Conservation (phyloP, 192 early-diverging fungal species). For the Funneliformis geosporum region DNA sequence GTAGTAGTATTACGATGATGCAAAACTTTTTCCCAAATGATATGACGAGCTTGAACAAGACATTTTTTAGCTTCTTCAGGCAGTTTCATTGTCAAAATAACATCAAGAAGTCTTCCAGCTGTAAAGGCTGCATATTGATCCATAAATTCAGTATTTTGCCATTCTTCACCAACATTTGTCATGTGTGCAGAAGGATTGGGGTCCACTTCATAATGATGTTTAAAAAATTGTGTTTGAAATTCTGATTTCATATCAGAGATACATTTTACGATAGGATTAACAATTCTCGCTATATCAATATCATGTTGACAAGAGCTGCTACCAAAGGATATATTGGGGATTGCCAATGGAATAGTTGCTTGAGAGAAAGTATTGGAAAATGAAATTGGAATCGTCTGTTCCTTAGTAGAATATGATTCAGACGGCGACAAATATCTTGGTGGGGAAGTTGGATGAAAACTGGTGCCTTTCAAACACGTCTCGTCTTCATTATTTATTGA, state of each 20-base stretch:
- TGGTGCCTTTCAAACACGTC: background rate
- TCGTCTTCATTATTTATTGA: background rate
- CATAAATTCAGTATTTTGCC: conserved; percentile 8
- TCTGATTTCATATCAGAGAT: conserved; percentile 4
- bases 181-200: background rate
- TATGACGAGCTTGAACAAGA: background rate
- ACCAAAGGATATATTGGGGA: background rate
- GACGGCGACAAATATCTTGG: background rate
- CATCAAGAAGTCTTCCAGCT: background rate
- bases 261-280: conserved; percentile 3
- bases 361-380: background rate
- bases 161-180: background rate
- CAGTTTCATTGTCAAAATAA: background rate
- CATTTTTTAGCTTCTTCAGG: conserved; percentile 14
- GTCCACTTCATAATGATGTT: conserved; percentile 1
- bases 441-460: background rate
- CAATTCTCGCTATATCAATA: background rate
- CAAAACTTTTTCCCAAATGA: conserved; percentile 6
- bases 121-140: background rate
- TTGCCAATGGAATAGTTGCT: background rate
- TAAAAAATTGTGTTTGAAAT: background rate
- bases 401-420: background rate
- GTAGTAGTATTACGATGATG: background rate
- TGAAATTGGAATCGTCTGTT: background rate
- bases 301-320: background rate